Conservation (phyloP, 2,329 filamentous ascomycete species). For the Aureobasidium zeae region DNA sequence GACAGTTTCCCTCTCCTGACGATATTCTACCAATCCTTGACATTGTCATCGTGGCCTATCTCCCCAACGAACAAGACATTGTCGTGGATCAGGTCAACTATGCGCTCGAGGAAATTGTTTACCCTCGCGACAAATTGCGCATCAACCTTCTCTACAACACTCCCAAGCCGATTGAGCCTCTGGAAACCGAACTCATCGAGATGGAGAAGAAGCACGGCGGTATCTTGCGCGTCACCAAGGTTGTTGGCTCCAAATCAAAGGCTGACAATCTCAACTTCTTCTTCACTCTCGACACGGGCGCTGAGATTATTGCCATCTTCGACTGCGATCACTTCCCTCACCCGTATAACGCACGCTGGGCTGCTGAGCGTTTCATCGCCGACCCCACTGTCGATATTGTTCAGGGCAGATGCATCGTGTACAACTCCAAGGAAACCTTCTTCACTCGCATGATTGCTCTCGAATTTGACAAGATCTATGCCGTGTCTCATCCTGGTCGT, state of each 20-base stretch:
- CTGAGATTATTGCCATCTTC: conserved; percentile 41
- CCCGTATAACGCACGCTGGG: conserved; percentile 41
- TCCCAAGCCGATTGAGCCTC: conserved; percentile 37
- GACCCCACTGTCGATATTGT: conserved; percentile 38
- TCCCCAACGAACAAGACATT: conserved; percentile 43
- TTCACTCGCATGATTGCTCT: conserved; percentile 41
- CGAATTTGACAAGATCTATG: conserved; percentile 46
- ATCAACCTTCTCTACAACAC: conserved; percentile 44
- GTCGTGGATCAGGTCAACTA: conserved; percentile 41
- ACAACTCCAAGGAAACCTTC: conserved; percentile 38
- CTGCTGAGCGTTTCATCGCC: conserved; percentile 38
- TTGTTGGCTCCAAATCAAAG: conserved; percentile 41
- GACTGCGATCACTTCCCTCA: conserved; percentile 45
- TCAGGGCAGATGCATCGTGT: conserved; percentile 42
- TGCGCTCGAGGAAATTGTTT: conserved; percentile 39
- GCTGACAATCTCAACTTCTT: conserved; percentile 44
- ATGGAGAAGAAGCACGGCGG: conserved; percentile 33
- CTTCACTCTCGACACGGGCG: conserved; percentile 36
- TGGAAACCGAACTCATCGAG: conserved; percentile 36
- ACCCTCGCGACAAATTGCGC: conserved; percentile 37
- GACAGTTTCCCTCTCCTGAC: conserved; percentile 22
- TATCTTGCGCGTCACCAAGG: conserved; percentile 37
- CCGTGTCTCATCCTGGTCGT: conserved; percentile 42
- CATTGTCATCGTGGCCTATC: conserved; percentile 41
- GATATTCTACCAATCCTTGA: conserved; percentile 35